phyloP scores from a whole-genome alignment of 2,329 filamentous ascomycete species.

The Hirsutella thompsonii region DNA sequence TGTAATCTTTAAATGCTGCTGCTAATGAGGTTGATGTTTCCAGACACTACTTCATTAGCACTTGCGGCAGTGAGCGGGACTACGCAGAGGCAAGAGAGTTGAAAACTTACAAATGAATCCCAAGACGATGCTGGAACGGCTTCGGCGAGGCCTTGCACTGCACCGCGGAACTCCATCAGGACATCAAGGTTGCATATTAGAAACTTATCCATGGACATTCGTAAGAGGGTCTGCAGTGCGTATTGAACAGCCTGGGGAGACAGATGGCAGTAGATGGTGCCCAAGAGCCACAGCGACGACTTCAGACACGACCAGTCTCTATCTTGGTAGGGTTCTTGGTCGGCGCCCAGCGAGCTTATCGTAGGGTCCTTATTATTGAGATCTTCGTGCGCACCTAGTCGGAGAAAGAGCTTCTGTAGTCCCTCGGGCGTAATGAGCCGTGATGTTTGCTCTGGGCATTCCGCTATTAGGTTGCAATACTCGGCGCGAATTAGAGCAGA shows the following conservation, averaged over 20 bases:
- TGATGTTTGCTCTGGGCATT: slow-evolving; percentile 28
- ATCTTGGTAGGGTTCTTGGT: slow-evolving; percentile 16
- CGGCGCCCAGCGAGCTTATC: slow-evolving; percentile 10
- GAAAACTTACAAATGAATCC: slow-evolving; percentile 29
- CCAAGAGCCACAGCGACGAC: slow-evolving; percentile 29
- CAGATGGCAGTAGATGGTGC: slow-evolving; percentile 22
- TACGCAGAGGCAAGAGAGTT: neutral
- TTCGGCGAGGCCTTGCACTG: slow-evolving; percentile 29
- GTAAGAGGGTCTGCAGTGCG: slow-evolving; percentile 34
- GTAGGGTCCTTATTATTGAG: slow-evolving; percentile 18
- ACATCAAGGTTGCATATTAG: slow-evolving; percentile 30
- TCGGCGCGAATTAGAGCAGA: slow-evolving; percentile 43
- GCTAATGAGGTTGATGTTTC: slow-evolving; percentile 34
- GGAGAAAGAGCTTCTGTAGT: slow-evolving; percentile 40
- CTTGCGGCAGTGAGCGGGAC: neutral
- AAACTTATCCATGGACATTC: slow-evolving; percentile 41
- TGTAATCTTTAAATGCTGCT: slow-evolving; percentile 27
- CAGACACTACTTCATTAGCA: slow-evolving; percentile 28
- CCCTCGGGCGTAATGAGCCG: slow-evolving; percentile 30
- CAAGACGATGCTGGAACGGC: slow-evolving; percentile 24
- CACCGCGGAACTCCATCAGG: slow-evolving; percentile 23
- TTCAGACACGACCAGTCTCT: slow-evolving; percentile 33
- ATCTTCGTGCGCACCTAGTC: slow-evolving; percentile 42
- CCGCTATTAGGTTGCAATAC: slow-evolving; percentile 43
- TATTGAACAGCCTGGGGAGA: slow-evolving; percentile 20